These are phyloP conservation scores for Mercurialis annua DNA, from an alignment of 345 rosid genomes.

Conservation along the genomic window DNA sequence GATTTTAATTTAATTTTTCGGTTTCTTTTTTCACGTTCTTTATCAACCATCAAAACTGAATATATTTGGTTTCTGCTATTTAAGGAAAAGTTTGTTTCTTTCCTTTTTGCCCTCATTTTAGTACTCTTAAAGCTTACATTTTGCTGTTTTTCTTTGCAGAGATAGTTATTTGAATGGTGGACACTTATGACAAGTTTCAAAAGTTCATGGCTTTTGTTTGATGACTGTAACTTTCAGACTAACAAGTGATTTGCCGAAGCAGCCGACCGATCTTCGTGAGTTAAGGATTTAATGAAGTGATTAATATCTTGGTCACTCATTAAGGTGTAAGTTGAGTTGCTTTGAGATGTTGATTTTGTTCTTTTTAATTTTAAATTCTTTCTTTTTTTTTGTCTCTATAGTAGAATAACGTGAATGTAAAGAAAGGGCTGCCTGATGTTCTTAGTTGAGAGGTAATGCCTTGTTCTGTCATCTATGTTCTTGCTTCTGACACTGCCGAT, in stretches of 20 bases:
- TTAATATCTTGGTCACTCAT: conserved; percentile 23
- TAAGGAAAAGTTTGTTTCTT: not conserved
- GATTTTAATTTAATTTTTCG: not conserved
- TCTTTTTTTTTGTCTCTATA: conserved; percentile 19
- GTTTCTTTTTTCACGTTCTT: not conserved
- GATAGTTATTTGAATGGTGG: conserved; percentile 24
- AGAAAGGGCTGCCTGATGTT: conserved; percentile 25
- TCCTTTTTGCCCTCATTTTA: not conserved
- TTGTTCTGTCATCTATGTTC: conserved; percentile 21
- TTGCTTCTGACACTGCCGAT: conserved; percentile 9
- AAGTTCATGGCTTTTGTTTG: conserved; percentile 21
- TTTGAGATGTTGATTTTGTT: conserved; percentile 35
- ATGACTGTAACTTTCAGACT: conserved; percentile 26
- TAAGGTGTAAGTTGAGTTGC: conserved; percentile 27
- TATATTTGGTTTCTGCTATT: not conserved
- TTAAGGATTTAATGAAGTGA: conserved; percentile 27
- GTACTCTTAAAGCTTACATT: not conserved
- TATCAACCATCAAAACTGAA: not conserved
- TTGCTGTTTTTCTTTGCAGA: conserved; percentile 27
- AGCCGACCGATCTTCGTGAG: conserved; percentile 21
- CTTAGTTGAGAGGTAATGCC: conserved; percentile 24
- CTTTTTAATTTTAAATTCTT: conserved; percentile 24
- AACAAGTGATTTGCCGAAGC: conserved; percentile 17
- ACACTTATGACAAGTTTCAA: not conserved
- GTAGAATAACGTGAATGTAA: conserved; percentile 34